Conservation (phyloP, 2,329 filamentous ascomycete genomes). For the Hypoxylon sp. region DNA sequence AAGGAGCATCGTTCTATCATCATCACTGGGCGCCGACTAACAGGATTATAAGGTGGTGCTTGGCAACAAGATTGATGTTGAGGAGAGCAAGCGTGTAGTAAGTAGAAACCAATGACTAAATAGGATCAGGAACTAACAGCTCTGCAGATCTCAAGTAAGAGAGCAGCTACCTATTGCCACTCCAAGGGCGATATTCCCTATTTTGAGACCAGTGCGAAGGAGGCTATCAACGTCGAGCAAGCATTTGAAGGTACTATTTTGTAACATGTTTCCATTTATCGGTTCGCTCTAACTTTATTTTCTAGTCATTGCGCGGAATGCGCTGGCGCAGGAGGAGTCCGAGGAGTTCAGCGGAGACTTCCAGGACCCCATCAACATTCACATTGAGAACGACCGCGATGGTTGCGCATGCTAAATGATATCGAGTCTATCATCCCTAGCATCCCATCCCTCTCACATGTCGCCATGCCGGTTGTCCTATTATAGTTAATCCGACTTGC, state of each 20-base stretch:
- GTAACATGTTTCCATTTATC: conserved; percentile 37
- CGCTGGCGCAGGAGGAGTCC: conserved; percentile 95
- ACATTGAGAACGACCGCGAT: conserved; percentile 92
- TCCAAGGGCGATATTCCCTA: conserved; percentile 98
- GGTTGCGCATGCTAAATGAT: conserved; percentile 88
- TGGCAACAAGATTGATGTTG: conserved; percentile 99
- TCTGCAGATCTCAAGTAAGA: conserved; percentile 87
- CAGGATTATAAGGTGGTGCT: conserved; percentile 79
- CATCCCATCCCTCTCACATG: conserved; percentile 34
- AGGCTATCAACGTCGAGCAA: conserved; percentile 97
- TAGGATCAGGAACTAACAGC: conserved; percentile 43
- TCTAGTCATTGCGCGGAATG: conserved; percentile 93
- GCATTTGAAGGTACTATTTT: conserved; percentile 72
- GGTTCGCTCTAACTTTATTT: conserved; percentile 17
- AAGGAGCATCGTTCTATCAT: conserved; percentile 57
- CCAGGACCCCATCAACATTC: conserved; percentile 97
- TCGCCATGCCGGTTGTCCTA: not conserved
- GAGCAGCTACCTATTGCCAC: conserved; percentile 97
- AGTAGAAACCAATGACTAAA: conserved; percentile 46
- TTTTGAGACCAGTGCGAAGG: conserved; percentile 99
- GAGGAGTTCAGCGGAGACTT: conserved; percentile 98
- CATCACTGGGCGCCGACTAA: conserved; percentile 19
- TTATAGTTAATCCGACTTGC: conserved; percentile 5
- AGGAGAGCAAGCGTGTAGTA: conserved; percentile 95
- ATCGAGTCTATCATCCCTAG: conserved; percentile 30